A percentile compares a stretch with the other conserved stretches of the same genome.
Conservation (phyloP, 768 basidiomycete genomes). For the Hygrophorus pudorinus region DNA sequence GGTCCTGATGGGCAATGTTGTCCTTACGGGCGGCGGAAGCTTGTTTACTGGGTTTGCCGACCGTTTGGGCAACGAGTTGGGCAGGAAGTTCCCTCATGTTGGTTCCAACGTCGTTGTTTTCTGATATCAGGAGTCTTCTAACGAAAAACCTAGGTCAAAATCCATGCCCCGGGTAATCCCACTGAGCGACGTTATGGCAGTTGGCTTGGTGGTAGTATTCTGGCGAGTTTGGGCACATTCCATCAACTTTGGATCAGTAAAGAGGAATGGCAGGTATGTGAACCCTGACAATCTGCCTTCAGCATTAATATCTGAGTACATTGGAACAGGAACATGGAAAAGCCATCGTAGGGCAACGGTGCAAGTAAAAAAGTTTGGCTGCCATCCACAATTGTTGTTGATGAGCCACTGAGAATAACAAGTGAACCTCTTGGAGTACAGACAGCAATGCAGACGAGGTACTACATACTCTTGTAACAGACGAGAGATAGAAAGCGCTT, state of each 20-base stretch:
- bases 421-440: too few species aligned
- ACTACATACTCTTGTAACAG: too few species aligned
- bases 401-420: too few species aligned
- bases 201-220: slow-evolving; percentile 94
- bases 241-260: slow-evolving; percentile 94
- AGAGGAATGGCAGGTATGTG: slow-evolving; percentile 82
- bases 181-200: slow-evolving; percentile 85
- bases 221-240: slow-evolving; percentile 93
- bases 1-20: slow-evolving; percentile 85
- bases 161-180: slow-evolving; percentile 86
- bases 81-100: slow-evolving; percentile 70
- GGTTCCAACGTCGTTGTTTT: slow-evolving; percentile 19
- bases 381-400: too few species aligned
- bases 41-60: slow-evolving; percentile 81
- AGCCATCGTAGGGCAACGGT: slow-evolving; percentile 74
- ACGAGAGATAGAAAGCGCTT: too few species aligned
- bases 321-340: slow-evolving; percentile 65
- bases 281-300: neutral
- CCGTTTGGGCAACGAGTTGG: slow-evolving; percentile 68
- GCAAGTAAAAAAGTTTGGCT: slow-evolving; percentile 45
- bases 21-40: slow-evolving; percentile 91
- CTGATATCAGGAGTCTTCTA: neutral
- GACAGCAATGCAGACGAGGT: too few species aligned
- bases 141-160: slow-evolving; percentile 52
- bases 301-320: neutral